Percentiles rank a stretch among this genome's conserved stretches.
Conservation (phyloP, 768 basidiomycete genomes). For the Russula abietina region DNA sequence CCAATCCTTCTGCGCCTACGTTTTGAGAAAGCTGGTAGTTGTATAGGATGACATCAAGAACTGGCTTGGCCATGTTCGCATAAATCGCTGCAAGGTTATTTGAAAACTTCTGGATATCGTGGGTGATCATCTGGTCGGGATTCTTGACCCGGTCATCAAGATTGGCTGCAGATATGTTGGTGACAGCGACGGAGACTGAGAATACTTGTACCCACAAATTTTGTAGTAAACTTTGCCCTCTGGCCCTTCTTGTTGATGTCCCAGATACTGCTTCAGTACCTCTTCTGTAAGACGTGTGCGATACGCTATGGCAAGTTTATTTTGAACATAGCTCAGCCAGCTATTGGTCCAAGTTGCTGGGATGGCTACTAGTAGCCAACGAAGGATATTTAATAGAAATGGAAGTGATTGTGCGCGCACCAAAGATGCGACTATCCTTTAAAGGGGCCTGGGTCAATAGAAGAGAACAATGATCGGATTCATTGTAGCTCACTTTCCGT, state of each 20-base stretch:
- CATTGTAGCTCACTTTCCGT: conserved; percentile 59
- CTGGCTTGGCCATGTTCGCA: conserved; percentile 88
- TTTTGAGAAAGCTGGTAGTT: conserved; percentile 93
- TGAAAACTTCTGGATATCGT: conserved; percentile 92
- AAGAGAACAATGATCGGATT: conserved; percentile 7
- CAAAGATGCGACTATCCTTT: conserved; percentile 88
- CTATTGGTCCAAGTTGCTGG: conserved; percentile 92
- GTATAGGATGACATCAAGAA: conserved; percentile 88
- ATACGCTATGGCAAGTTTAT: conserved; percentile 86
- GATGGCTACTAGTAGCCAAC: conserved; percentile 88
- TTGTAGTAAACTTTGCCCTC: conserved; percentile 92
- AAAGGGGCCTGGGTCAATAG: background rate
- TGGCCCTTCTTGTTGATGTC: conserved; percentile 53
- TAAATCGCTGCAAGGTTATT: conserved; percentile 89
- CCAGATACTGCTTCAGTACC: conserved; percentile 80
- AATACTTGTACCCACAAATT: conserved; percentile 48
- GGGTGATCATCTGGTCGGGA: conserved; percentile 95
- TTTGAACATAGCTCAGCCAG: conserved; percentile 90
- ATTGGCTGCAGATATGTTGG: conserved; percentile 50
- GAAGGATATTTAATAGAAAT: conserved; percentile 79
- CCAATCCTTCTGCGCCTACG: conserved; percentile 88
- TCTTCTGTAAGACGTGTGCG: conserved; percentile 79
- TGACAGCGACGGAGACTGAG: background rate
- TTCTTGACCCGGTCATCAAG: conserved; percentile 95
- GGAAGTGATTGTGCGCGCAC: conserved; percentile 76